A percentile compares a stretch with the other conserved stretches of the same genome.
Conservation (phyloP, 306 rosid genomes). For the Malus fusca region DNA sequence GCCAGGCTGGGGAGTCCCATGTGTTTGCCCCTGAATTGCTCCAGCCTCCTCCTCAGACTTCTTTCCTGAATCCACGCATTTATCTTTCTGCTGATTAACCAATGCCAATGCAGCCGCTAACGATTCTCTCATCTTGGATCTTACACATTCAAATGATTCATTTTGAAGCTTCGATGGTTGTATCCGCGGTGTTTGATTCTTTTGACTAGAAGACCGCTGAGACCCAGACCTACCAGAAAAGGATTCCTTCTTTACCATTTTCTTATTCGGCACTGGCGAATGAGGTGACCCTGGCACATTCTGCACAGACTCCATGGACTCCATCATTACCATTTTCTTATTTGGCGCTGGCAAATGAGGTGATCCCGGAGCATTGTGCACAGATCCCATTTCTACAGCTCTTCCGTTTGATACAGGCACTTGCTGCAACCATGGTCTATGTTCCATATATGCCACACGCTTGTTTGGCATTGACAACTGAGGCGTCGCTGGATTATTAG, state of each 20-base stretch:
- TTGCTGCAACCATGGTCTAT: constrained; percentile 77
- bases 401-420: constrained; percentile 35
- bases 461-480: constrained; percentile 37
- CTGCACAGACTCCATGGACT: constrained; percentile 32
- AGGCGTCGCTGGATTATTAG: constrained; percentile 18
- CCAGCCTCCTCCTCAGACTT: constrained; percentile 27
- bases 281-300: constrained; percentile 32
- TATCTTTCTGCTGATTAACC: constrained; percentile 49
- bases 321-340: constrained; percentile 59
- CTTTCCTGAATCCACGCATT: constrained; percentile 11
- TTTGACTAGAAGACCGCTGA: constrained; percentile 47
- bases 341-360: constrained; percentile 26
- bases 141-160: constrained; percentile 71
- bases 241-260: constrained; percentile 49
- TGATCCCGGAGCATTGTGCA: constrained; percentile 25
- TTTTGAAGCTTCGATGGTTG: constrained; percentile 49
- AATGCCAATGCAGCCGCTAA: constrained; percentile 68
- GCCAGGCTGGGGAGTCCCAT: constrained; percentile 23
- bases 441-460: constrained; percentile 44
- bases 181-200: constrained; percentile 34
- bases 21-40: constrained; percentile 16
- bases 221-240: constrained; percentile 45
- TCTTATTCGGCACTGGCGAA: constrained; percentile 37
- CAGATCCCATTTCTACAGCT: constrained; percentile 34
- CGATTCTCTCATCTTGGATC: constrained; percentile 97